These are phyloP conservation scores for Candida lessepsii DNA, from an alignment of 805 yeast genomes.

Conservation along the genomic window DNA sequence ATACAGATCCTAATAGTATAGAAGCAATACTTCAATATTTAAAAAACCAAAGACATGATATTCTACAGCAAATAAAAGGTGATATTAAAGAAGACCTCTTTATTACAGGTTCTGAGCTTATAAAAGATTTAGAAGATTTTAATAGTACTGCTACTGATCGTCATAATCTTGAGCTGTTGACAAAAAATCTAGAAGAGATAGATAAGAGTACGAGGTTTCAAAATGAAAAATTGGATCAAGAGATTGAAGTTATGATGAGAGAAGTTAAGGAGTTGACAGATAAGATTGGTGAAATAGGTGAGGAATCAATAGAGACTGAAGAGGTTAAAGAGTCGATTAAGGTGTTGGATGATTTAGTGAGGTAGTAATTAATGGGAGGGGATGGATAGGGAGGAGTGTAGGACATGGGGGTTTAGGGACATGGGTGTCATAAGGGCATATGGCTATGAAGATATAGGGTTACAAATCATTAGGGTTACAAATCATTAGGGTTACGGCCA, in stretches of 20 bases:
- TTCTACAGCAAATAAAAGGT: conserved; percentile 8
- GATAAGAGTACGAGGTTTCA: conserved; percentile 2
- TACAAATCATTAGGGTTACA: too few relatives aligned
- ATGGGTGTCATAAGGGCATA: too few relatives aligned
- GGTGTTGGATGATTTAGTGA: conserved; percentile 5
- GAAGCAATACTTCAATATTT: conserved; percentile 8
- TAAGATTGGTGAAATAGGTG: conserved; percentile 1
- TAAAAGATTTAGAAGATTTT: conserved; percentile 7
- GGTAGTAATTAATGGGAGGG: too few relatives aligned
- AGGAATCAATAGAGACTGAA: neutral
- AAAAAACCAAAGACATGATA: conserved; percentile 6
- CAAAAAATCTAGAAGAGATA: conserved; percentile 6
- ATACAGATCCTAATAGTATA: conserved; percentile 10
- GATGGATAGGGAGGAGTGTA: too few relatives aligned
- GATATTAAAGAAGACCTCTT: conserved; percentile 21
- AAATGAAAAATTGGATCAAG: conserved; percentile 7
- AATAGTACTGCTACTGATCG: conserved; percentile 3
- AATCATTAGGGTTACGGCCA: too few relatives aligned
- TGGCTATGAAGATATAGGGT: too few relatives aligned
- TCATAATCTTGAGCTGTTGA: conserved; percentile 8
- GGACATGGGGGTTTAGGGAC: too few relatives aligned
- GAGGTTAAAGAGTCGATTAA: conserved; percentile 1
- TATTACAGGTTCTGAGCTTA: conserved; percentile 22
- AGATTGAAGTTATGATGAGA: conserved; percentile 8
- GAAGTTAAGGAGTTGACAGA: conserved; percentile 10